Evolutionary conservation across 177 flowering plant species (phyloP), one percentile per base, ranked within the genome.

Genomic region (Vitis hybrid): DNA sequence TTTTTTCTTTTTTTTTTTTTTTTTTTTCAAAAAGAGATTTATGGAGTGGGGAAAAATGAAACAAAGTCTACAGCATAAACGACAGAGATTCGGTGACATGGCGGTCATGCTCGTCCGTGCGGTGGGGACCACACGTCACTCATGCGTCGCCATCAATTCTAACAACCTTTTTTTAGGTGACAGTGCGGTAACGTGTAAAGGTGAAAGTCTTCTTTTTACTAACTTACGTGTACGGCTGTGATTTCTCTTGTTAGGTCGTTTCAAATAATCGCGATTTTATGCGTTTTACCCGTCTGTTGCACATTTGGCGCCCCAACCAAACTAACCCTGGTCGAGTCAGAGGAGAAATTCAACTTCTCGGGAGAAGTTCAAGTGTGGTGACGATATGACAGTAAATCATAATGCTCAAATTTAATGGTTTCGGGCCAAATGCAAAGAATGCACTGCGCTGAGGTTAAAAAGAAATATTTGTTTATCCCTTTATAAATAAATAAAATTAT

Each of bases 21-120:
- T 5, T 7, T 39, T 39, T 39, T 39, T 39, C 8, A 39, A 39
- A 39, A 39, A 39, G 8, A 39, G 5, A 39, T 39, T 0, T 39
- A 39, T 39, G 4, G 45, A 39, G 8, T 4, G 45, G 45, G 45
- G 45, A 39, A 7, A 39, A 39, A 6, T 6, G 45, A 39, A 39
- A 39, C 6, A 39, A 29, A n/a, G 22, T 62, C 39, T 62, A 45
- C 49, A 51, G 57, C 57, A 68, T n/a, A 67, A 70, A 52, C 64
- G 78, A 71, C 78, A 71, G 68, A 75, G 74, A 75, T 75, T 66
- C 70, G 78, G 20, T 75, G 70, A 55, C 74, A 70, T 71, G 67
- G 74, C 70, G 72, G n/a, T 48, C 57, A 60, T 14, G 72, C 61
- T 62, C 78, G 62, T 67, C 50, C 74, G 78, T 67, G 74, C 69